phyloP scores from a whole-genome alignment of 805 yeast species.

The Dipodascus albidus region DNA sequence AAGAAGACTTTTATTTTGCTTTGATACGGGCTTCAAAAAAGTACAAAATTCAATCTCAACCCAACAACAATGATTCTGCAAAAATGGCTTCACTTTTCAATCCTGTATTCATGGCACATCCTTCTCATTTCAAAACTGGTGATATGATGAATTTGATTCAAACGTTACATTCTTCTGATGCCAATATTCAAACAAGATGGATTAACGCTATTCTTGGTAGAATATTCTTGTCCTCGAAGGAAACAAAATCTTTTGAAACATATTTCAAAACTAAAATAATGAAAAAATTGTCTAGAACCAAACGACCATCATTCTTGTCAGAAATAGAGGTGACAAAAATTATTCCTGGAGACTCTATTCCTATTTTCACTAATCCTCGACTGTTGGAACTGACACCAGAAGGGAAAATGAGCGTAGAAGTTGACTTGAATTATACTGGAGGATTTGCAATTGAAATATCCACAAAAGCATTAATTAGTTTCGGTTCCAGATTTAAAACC shows the following conservation, averaged over 20 bases:
- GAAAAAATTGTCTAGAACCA: constrained; percentile 65
- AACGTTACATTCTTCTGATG: constrained; percentile 68
- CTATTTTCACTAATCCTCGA: constrained; percentile 63
- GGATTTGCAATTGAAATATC: constrained; percentile 63
- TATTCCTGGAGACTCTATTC: constrained; percentile 70
- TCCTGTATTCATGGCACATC: constrained; percentile 56
- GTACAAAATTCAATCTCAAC: constrained; percentile 11
- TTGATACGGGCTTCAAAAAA: constrained; percentile 64
- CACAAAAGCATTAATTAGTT: constrained; percentile 63
- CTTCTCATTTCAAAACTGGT: constrained; percentile 58
- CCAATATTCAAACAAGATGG: constrained; percentile 80
- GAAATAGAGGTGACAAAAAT: constrained; percentile 66
- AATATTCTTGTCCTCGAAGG: constrained; percentile 62
- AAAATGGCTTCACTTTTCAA: constrained; percentile 27
- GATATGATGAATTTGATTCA: constrained; percentile 69
- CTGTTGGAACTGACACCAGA: constrained; percentile 63
- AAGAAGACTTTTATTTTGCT: constrained; percentile 90
- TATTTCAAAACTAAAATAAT: constrained; percentile 48
- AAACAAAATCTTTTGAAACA: constrained; percentile 53
- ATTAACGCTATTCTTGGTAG: constrained; percentile 80
- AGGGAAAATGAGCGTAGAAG: constrained; percentile 57
- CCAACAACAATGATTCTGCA: not conserved
- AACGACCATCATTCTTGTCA: constrained; percentile 79
- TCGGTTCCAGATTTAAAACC: constrained; percentile 63
- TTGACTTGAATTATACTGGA: constrained; percentile 64